These are phyloP conservation scores for Solioccasus polychromus DNA, from an alignment of 768 basidiomycete genomes.

Conservation along the genomic window DNA sequence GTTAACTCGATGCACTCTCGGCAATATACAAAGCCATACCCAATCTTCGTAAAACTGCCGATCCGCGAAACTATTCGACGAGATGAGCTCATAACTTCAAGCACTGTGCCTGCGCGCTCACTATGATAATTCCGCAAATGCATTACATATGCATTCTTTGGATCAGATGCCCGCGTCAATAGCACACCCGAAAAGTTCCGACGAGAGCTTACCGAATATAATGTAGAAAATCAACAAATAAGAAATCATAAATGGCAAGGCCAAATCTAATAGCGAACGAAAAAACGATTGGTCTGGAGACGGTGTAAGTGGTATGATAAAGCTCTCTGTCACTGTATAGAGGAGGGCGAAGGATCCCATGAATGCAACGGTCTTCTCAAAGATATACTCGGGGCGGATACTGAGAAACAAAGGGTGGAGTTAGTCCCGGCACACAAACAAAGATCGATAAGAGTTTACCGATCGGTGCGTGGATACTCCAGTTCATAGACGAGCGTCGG, in stretches of 20 bases:
- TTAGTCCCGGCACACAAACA: not conserved
- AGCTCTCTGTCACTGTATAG: slow-evolving; percentile 89
- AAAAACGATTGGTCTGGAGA: slow-evolving; percentile 67
- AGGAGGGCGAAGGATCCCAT: slow-evolving; percentile 96
- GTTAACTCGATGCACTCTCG: not conserved
- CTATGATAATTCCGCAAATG: slow-evolving; percentile 90
- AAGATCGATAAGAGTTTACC: slow-evolving; percentile 40
- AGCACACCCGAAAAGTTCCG: not conserved
- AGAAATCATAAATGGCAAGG: slow-evolving; percentile 90
- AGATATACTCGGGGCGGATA: slow-evolving; percentile 48
- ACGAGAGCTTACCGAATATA: slow-evolving; percentile 59
- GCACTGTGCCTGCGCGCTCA: slow-evolving; percentile 35
- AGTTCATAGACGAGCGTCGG: slow-evolving; percentile 96
- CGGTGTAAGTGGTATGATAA: slow-evolving; percentile 83
- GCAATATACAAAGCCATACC: slow-evolving; percentile 39
- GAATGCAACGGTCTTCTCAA: slow-evolving; percentile 73
- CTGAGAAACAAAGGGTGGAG: slow-evolving; percentile 6
- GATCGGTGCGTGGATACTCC: slow-evolving; percentile 89
- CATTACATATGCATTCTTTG: slow-evolving; percentile 93
- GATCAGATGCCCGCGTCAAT: slow-evolving; percentile 1
- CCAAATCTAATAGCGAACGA: slow-evolving; percentile 77
- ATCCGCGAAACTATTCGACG: slow-evolving; percentile 80
- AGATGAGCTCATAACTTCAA: slow-evolving; percentile 1
- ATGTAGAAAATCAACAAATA: slow-evolving; percentile 87
- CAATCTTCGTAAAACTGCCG: slow-evolving; percentile 97